Evolutionary conservation across 164 flowering plant genomes (phyloP).

Genomic region (Houttuynia cordata): DNA sequence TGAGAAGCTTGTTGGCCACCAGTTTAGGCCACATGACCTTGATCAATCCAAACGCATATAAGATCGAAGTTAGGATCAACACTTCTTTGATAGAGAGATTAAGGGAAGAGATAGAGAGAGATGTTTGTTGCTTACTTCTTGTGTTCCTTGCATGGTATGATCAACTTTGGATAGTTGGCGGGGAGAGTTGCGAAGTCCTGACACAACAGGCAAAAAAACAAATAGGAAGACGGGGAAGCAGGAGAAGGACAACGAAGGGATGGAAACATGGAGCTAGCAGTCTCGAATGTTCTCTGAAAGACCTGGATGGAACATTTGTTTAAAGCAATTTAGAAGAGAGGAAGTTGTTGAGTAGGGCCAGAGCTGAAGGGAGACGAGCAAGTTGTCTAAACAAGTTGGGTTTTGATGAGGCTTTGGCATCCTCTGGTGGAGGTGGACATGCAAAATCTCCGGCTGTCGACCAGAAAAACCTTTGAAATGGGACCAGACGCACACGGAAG

Average conservation of each 20-base stretch:
- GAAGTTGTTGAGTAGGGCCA: slow-evolving; percentile 9
- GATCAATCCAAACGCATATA: slow-evolving; percentile 1
- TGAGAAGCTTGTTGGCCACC: slow-evolving; percentile 44
- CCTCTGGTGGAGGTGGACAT: too few species aligned
- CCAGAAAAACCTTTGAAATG: not conserved
- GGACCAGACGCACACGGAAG: not conserved
- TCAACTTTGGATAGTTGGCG: not conserved
- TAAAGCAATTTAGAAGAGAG: not conserved
- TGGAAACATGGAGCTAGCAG: not conserved
- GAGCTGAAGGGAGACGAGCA: not conserved
- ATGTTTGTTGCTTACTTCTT: slow-evolving; percentile 17
- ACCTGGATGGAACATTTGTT: slow-evolving; percentile 1
- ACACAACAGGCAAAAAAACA: slow-evolving; percentile 14
- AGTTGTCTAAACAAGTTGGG: slow-evolving; percentile 5
- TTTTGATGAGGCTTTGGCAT: not conserved
- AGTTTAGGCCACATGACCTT: slow-evolving; percentile 63
- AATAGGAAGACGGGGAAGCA: too few species aligned
- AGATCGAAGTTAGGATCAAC: too few species aligned
- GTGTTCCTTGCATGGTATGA: slow-evolving; percentile 19
- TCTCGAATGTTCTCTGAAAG: not conserved
- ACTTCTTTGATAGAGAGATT: too few species aligned
- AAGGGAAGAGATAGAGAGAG: not conserved
- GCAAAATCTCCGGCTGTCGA: not conserved
- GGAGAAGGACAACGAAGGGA: not conserved
- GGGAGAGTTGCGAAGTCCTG: slow-evolving; percentile 2